Conservation (phyloP, 208 protist species). For the Angomonas deanei region DNA sequence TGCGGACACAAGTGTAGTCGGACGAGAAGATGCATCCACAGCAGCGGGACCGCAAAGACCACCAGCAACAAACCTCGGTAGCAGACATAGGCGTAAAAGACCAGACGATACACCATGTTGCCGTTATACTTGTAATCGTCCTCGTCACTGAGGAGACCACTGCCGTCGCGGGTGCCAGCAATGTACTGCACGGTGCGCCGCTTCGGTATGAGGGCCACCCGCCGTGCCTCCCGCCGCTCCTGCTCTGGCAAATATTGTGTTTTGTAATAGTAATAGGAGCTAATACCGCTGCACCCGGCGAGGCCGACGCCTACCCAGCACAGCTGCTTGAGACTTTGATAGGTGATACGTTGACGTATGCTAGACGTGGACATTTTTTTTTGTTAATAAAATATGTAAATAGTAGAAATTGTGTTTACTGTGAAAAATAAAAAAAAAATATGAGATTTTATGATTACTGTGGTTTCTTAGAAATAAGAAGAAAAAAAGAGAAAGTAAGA, state of each 20-base stretch:
- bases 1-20: conserved; percentile 42
- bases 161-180: conserved; percentile 24
- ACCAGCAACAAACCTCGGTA: conserved; percentile 10
- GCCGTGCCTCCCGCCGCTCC: not conserved
- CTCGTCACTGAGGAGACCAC: conserved; percentile 18
- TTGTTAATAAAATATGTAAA: conserved; percentile 6
- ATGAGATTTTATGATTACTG: not conserved
- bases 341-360: conserved; percentile 29
- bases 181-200: conserved; percentile 55
- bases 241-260: conserved; percentile 27
- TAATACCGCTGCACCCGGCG: conserved; percentile 19
- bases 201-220: conserved; percentile 7
- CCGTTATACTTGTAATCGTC: conserved; percentile 9
- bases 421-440: not conserved
- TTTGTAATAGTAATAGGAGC: conserved; percentile 44
- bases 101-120: conserved; percentile 19
- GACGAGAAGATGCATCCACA: conserved; percentile 24
- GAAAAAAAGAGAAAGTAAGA: not conserved
- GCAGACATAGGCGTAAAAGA: conserved; percentile 23
- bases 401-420: not conserved
- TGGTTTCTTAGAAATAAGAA: conserved; percentile 1
- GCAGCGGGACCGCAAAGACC: conserved; percentile 51
- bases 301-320: conserved; percentile 15
- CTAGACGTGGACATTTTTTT: conserved; percentile 18
- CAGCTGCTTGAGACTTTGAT: conserved; percentile 44